Base-by-base conservation (phyloP, 164 flowering plant genomes). In the Dillenia suffruticosa region DNA sequence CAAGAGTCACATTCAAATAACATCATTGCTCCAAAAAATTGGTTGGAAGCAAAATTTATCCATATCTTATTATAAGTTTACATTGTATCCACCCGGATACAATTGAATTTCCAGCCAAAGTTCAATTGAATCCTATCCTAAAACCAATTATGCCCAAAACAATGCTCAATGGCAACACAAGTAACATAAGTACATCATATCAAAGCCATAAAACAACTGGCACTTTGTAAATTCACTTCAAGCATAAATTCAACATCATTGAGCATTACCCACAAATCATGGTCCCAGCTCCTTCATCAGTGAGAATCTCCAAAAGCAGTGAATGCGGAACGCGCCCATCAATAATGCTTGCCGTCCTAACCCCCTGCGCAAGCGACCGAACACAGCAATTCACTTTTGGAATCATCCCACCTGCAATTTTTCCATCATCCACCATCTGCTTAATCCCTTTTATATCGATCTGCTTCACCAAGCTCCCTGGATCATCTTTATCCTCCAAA, bases 391-490 rank as follows among this genome's bases (percentile, higher is more conserved):
- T 82, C 51, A 93, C 97, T 64, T 93, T 93, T 0, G 98, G 98
- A 46, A 93, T 90, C 98, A 93, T 93, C 53, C 98, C 98, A 10
- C 98, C 98, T 1, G 76, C 88, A n/a, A 93, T 81, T 70, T 72
- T 85, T 70, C 92, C 96, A 0, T 89, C 88, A 10, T 71, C 81
- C 63, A 84, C 72, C 97, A 93, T 81, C 77, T 62, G 78, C 80
- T 83, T 88, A 71, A 85, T 85, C 19, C 94, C 97, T 51, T 81
- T 84, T 8, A 93, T 84, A 61, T 85, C 88, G 52, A 90, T 82
- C 68, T 88, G 77, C 82, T 82, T 90, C 70, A 93, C 96, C 74
- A 90, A 68, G 64, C 87, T 90, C 43, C 57, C 51, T 2, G 92
- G 85, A 46, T 93, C 82, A 5, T 85, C 76, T 40, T 72, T 58